Evolutionary conservation across 2,329 filamentous ascomycete species (phyloP).

Genomic region (Microsporum audouinii): DNA sequence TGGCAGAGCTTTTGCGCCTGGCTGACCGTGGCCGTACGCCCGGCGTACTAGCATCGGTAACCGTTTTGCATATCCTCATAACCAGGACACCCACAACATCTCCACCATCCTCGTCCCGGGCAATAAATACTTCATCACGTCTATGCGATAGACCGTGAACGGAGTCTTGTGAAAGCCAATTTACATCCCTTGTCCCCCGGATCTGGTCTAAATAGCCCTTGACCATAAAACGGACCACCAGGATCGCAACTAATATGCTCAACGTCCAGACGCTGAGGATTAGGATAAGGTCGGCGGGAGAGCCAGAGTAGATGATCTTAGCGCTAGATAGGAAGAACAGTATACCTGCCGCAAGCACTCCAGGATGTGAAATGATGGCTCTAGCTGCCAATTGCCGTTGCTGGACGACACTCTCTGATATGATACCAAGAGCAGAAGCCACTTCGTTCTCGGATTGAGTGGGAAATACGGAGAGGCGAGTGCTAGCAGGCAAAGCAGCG

Average conservation of each 20-base stretch:
- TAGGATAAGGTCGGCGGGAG: slow-evolving; percentile 42
- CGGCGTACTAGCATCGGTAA: slow-evolving; percentile 10
- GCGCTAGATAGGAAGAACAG: slow-evolving; percentile 30
- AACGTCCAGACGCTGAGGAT: slow-evolving; percentile 49
- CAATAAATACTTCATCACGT: slow-evolving; percentile 53
- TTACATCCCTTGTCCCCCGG: slow-evolving; percentile 46
- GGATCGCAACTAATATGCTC: slow-evolving; percentile 52
- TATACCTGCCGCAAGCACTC: slow-evolving; percentile 33
- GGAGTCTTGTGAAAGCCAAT: slow-evolving; percentile 45
- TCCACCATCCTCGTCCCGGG: slow-evolving; percentile 47
- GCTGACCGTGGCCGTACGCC: slow-evolving; percentile 9
- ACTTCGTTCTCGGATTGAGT: slow-evolving; percentile 46
- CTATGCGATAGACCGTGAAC: slow-evolving; percentile 23
- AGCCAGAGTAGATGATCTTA: slow-evolving; percentile 30
- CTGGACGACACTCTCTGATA: slow-evolving; percentile 73
- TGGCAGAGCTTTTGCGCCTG: slow-evolving; percentile 13
- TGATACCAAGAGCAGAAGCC: slow-evolving; percentile 55
- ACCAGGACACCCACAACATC: slow-evolving; percentile 62
- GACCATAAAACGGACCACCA: slow-evolving; percentile 50
- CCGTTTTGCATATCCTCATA: slow-evolving; percentile 29
- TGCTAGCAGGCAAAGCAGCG: slow-evolving; percentile 13
- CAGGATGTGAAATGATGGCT: slow-evolving; percentile 52
- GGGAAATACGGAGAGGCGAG: slow-evolving; percentile 25
- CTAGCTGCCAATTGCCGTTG: slow-evolving; percentile 59
- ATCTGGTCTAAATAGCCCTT: slow-evolving; percentile 53